Evolutionary conservation across 441 rosid genomes (phyloP), one percentile per base, ranked within the genome.

Genomic region (Erodium chrysanthum): DNA sequence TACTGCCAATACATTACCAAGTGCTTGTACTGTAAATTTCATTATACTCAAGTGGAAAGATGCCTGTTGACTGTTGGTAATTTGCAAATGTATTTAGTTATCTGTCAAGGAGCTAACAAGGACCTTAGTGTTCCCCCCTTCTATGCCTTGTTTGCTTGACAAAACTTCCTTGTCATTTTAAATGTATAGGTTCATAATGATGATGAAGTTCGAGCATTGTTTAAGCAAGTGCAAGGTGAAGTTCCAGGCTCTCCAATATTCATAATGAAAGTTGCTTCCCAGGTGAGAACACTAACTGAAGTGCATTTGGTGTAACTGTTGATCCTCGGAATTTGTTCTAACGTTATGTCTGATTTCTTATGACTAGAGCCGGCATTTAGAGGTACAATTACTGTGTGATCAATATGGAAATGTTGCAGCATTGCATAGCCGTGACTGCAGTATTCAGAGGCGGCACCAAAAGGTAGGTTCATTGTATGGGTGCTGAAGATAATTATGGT

Each of bases 151-250:
- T 56, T 56, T 56, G 25, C 14, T 18, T 56, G 29, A 20, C 62
- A 58, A 21, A 58, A 56, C 31, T 20, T 58, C 2, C 23, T 52
- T 50, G 21, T 11, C 15, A 18, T 76, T 70, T 50, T 18, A 23
- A 65, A 73, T 68, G 64, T 71, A 14, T 79, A 95, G 99, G 99
- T 95, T 76, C 96, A 95, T 80, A 95, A 86, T 73, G 99, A 83
- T 68, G 99, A 95, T 66, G 99, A 95, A 81, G 98, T 95, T 70
- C 84, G 96, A 77, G 98, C 99, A 67, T 81, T 95, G 69, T 95
- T 95, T 84, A 95, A 95, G 82, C 99, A 92, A 90, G 99, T 95
- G 73, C 99, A 95, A 77, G 99, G 99, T 75, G 99, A 95, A 82
- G 99, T 95, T 79, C 99, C 99, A 0, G 99, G 99, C 68, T 95